phyloP scores from a whole-genome alignment of 768 basidiomycete genomes.

The Kwoniella sp. region DNA sequence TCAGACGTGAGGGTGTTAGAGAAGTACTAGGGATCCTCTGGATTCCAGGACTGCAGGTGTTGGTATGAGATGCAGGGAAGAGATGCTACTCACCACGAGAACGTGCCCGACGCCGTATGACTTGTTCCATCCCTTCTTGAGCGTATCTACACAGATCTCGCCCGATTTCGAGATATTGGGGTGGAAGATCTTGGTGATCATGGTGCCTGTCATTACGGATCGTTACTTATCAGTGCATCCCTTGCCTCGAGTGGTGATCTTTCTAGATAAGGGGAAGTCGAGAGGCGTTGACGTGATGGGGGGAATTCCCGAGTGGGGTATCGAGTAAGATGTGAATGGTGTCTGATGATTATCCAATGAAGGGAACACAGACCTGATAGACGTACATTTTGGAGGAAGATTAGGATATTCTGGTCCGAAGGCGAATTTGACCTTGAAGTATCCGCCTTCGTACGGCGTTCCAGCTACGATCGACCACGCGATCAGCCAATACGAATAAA shows the following conservation, averaged over 20 bases:
- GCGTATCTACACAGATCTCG: constrained; percentile 94
- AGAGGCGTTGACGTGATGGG: too few species aligned
- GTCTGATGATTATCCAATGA: too few species aligned
- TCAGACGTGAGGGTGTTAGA: too few species aligned
- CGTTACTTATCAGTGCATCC: not conserved
- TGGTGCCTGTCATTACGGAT: constrained; percentile 65
- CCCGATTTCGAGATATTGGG: constrained; percentile 88
- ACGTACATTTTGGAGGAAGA: constrained; percentile 84
- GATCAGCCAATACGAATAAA: too few species aligned
- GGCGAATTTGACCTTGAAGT: constrained; percentile 74
- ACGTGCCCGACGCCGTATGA: constrained; percentile 89
- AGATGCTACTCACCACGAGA: constrained; percentile 60
- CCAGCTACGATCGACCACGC: constrained; percentile 62
- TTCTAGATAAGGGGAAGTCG: too few species aligned
- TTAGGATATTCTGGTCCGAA: constrained; percentile 94
- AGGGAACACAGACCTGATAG: too few species aligned
- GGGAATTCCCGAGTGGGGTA: too few species aligned
- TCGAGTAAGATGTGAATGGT: too few species aligned
- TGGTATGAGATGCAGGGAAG: too few species aligned
- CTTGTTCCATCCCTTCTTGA: constrained; percentile 96
- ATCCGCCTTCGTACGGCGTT: constrained; percentile 71
- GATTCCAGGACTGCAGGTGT: too few species aligned
- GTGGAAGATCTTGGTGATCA: constrained; percentile 93
- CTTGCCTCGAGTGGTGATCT: too few species aligned
- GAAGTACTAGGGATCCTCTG: too few species aligned